Evolutionary conservation across 192 early-diverging fungal genomes (phyloP).

Genomic region (Umbelopsis ramanniana): DNA sequence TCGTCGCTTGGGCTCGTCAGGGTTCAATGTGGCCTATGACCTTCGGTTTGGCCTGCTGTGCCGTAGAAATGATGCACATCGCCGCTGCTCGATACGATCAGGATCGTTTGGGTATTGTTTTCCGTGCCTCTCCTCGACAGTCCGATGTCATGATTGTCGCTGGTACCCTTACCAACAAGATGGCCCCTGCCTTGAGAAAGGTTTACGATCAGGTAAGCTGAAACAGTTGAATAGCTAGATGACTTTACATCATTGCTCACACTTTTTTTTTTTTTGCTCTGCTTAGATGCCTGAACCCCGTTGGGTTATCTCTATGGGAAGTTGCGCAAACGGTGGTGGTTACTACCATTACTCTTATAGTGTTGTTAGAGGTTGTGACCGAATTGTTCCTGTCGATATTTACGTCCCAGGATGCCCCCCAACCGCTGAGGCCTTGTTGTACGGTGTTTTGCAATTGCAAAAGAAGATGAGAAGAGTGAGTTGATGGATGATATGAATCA

Average conservation of each 20-base stretch:
- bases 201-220: slow-evolving; percentile 62
- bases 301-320: slow-evolving; percentile 99
- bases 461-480: slow-evolving; percentile 93
- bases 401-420: slow-evolving; percentile 99
- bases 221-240: not conserved
- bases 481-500: not conserved
- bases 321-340: slow-evolving; percentile 95
- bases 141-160: slow-evolving; percentile 99
- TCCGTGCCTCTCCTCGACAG: slow-evolving; percentile 96
- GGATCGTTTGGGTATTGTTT: slow-evolving; percentile 97
- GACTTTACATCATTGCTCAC: not conserved
- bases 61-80: slow-evolving; percentile 99
- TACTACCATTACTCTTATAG: slow-evolving; percentile 99
- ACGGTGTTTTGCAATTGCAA: slow-evolving; percentile 96
- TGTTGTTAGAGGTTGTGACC: slow-evolving; percentile 95
- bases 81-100: slow-evolving; percentile 95
- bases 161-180: slow-evolving; percentile 98
- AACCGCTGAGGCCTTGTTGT: slow-evolving; percentile 94
- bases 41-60: slow-evolving; percentile 94
- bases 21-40: slow-evolving; percentile 90
- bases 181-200: slow-evolving; percentile 85
- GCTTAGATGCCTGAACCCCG: slow-evolving; percentile 93
- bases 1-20: slow-evolving; percentile 93
- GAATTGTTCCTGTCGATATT: slow-evolving; percentile 93
- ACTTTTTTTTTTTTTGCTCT: not conserved